phyloP scores from a whole-genome alignment of 2,329 filamentous ascomycete species.

The Eutypella sp. region DNA sequence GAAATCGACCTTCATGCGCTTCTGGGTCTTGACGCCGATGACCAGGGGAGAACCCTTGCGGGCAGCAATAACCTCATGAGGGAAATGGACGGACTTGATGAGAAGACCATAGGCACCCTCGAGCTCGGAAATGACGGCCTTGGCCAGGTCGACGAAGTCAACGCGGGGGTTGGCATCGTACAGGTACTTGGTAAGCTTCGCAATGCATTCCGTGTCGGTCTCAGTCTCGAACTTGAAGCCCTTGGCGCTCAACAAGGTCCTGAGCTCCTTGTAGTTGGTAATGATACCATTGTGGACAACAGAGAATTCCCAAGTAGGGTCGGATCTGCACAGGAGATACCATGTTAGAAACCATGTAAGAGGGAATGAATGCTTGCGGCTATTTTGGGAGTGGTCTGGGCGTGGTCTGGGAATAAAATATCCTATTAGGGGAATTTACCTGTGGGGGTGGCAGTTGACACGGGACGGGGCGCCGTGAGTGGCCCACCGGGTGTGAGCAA shows the following conservation, averaged over 20 bases:
- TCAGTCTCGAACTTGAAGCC: conserved; percentile 99
- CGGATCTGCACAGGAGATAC: conserved; percentile 67
- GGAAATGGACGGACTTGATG: conserved; percentile 98
- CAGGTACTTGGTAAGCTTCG: conserved; percentile 97
- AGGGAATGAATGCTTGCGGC: conserved; percentile 11
- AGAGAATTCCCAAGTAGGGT: conserved; percentile 91
- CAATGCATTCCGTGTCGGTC: conserved; percentile 98
- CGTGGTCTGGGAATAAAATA: too few relatives aligned
- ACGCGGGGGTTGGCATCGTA: conserved; percentile 92
- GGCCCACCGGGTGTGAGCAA: conserved; percentile 98
- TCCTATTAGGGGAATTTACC: too few relatives aligned
- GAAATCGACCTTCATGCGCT: conserved; percentile 99
- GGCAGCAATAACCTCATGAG: conserved; percentile 94
- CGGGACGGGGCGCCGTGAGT: conserved; percentile 94
- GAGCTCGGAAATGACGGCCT: conserved; percentile 97
- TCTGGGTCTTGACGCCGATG: conserved; percentile 92
- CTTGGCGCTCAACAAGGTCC: conserved; percentile 86
- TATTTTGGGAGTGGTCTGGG: conserved; percentile 1
- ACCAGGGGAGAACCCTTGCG: conserved; percentile 98
- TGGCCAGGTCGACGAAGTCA: conserved; percentile 92
- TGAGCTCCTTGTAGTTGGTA: conserved; percentile 99
- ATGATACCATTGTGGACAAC: conserved; percentile 99
- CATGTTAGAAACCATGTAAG: too few relatives aligned
- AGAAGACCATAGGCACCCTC: conserved; percentile 96
- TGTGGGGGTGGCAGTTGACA: conserved; percentile 96